Evolutionary conservation across 2,329 filamentous ascomycete genomes (phyloP), one percentile per base, ranked within the genome.

Genomic region (Paraphoma sp.): DNA sequence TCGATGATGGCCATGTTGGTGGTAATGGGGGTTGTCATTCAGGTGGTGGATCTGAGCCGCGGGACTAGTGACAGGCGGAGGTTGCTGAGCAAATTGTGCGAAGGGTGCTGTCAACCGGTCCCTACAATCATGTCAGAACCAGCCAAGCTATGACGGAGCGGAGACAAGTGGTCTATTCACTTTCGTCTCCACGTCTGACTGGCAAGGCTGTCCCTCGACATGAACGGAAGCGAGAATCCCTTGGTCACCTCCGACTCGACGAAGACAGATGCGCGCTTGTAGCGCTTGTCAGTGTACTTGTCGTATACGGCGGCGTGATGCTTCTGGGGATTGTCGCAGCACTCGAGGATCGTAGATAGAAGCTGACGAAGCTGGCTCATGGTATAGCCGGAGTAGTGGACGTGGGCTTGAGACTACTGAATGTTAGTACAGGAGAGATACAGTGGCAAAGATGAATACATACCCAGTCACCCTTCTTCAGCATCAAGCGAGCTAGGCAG

Each of bases 381-480:
- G 1, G 93, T 97, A 80, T 99, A 98, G 51, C 92, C 92, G 36
- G 94, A 96, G 79, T 96, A 98, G 79, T 96, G 89, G 36, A 95
- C 89, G 73, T 99, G 95, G 16, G 89, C 86, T 60, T 87, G 86
- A 57, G 89, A 89, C 92, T 96, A 52, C 45, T 51, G 53, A 43
- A 18, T 51, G 64, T 84, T 77, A 84, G 79, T 17, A 51, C 54
- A 23, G 1, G 11, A 48, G 17, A 3, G 1, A 16, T 17, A 28
- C 33, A 23, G 43, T 17, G 31, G 17, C n/a, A 45, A 46, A 46
- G 45, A 30, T 23, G 2, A 42, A 46, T 51, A 58, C 91, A 78
- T 87, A 96, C 92, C 95, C 95, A 99, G 62, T 89, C 87, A 62
- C 95, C 95, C 82, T 97, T 97, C 74, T 88, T 87, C 56, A 99